phyloP scores from a whole-genome alignment of 140 eudicot species.

The Senecio squalidus region DNA sequence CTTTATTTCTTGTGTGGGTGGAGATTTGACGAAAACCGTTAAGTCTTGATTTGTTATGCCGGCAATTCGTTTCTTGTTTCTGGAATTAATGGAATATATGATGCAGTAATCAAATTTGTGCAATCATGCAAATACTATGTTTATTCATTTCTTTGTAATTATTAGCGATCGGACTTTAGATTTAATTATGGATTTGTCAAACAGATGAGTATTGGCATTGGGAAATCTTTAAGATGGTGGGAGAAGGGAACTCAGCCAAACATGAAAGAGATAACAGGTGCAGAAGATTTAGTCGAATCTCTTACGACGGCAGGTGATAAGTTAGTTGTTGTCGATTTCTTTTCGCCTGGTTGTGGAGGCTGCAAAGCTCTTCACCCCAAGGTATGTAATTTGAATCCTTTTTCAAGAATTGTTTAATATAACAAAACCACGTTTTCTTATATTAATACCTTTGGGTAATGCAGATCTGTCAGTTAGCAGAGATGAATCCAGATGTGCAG shows the following conservation, averaged over 20 bases:
- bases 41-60: neutral
- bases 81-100: neutral
- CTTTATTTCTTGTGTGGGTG: neutral
- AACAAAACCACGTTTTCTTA: neutral
- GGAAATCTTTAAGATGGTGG: constrained; percentile 75
- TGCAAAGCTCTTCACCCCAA: constrained; percentile 92
- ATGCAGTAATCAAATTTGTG: neutral
- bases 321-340: constrained; percentile 65
- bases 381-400: constrained; percentile 27
- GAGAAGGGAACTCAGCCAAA: constrained; percentile 65
- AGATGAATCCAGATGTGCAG: constrained; percentile 77
- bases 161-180: neutral
- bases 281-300: constrained; percentile 69
- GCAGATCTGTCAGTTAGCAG: constrained; percentile 83
- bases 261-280: constrained; percentile 64
- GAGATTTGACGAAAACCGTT: no score
- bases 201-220: constrained; percentile 59
- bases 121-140: neutral
- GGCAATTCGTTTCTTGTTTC: neutral
- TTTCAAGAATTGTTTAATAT: neutral
- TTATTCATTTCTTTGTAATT: constrained; percentile 3
- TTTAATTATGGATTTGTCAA: constrained; percentile 7
- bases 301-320: constrained; percentile 58
- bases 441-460: neutral
- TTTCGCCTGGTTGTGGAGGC: constrained; percentile 90